Evolutionary conservation across 2,329 filamentous ascomycete species (phyloP).

Genomic region (Fusarium napiforme): DNA sequence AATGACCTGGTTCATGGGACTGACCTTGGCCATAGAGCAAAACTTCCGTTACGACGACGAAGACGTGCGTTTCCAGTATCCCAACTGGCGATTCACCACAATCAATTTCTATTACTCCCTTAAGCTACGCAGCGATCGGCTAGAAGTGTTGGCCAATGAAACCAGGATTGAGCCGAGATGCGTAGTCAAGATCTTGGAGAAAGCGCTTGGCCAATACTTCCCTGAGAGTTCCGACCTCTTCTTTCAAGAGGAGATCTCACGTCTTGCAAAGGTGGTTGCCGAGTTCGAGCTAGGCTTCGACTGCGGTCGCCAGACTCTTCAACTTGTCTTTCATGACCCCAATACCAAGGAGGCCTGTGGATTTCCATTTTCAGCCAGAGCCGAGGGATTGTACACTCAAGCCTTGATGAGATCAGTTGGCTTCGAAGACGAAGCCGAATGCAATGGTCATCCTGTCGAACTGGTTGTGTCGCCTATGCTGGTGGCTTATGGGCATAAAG

Average conservation of each 20-base stretch:
- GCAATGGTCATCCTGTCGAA: not conserved
- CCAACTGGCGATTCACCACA: not conserved
- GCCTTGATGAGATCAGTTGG: not conserved
- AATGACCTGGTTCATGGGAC: rapidly evolving
- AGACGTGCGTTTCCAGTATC: rapidly evolving
- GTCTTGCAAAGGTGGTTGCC: rapidly evolving
- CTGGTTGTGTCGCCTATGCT: not conserved
- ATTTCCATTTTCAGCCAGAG: not conserved
- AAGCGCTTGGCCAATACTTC: not conserved
- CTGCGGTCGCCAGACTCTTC: rapidly evolving
- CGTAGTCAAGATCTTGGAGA: not conserved
- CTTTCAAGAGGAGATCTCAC: not conserved
- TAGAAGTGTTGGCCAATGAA: rapidly evolving
- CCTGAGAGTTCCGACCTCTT: not conserved
- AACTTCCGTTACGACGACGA: rapidly evolving
- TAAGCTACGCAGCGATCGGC: no score
- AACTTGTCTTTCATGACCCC: not conserved
- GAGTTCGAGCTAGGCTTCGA: rapidly evolving
- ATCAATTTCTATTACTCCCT: not conserved
- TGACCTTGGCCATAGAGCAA: not conserved
- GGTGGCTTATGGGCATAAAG: rapidly evolving
- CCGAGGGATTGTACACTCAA: not conserved
- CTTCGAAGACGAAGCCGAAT: rapidly evolving
- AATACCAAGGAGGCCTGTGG: rapidly evolving
- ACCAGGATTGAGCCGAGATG: not conserved